Evolutionary conservation across 2,329 filamentous ascomycete species (phyloP).

Genomic region (Colletotrichum endophyticum): DNA sequence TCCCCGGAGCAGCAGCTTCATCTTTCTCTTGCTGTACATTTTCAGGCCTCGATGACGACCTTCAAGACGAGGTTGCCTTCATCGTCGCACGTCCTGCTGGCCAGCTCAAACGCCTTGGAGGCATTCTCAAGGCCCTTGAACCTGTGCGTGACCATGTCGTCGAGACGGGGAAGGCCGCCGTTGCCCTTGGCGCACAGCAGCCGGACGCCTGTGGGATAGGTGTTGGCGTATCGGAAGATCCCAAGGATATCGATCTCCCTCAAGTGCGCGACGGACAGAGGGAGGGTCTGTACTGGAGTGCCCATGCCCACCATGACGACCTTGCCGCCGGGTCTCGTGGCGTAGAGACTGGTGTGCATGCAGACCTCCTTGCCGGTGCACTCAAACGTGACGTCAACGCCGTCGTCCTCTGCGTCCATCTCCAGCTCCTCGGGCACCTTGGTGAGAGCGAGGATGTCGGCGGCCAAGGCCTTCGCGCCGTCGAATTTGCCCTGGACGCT

Average conservation of each 20-base stretch:
- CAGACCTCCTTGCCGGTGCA: conserved; percentile 79
- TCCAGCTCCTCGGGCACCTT: conserved; percentile 30
- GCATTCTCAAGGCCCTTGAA: conserved; percentile 69
- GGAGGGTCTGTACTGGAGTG: conserved; percentile 75
- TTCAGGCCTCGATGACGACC: conserved; percentile 66
- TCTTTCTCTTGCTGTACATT: background rate
- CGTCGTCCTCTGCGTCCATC: conserved; percentile 58
- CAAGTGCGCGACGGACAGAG: conserved; percentile 73
- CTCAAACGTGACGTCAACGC: conserved; percentile 75
- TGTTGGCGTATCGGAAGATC: conserved; percentile 77
- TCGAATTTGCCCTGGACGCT: conserved; percentile 56
- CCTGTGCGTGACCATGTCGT: conserved; percentile 76
- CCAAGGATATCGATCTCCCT: conserved; percentile 81
- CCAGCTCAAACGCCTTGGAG: conserved; percentile 71
- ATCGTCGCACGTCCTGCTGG: conserved; percentile 70
- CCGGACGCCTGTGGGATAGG: conserved; percentile 73
- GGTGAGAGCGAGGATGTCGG: conserved; percentile 51
- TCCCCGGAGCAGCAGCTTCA: background rate
- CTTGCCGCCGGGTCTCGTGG: conserved; percentile 72
- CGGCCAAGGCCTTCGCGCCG: conserved; percentile 52
- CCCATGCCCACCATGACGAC: conserved; percentile 83
- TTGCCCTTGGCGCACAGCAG: conserved; percentile 55
- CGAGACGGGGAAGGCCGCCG: conserved; percentile 62
- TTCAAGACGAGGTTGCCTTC: conserved; percentile 74
- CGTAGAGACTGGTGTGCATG: conserved; percentile 77